phyloP scores from a whole-genome alignment of 177 flowering plant species.

The Telopea speciosissima region DNA sequence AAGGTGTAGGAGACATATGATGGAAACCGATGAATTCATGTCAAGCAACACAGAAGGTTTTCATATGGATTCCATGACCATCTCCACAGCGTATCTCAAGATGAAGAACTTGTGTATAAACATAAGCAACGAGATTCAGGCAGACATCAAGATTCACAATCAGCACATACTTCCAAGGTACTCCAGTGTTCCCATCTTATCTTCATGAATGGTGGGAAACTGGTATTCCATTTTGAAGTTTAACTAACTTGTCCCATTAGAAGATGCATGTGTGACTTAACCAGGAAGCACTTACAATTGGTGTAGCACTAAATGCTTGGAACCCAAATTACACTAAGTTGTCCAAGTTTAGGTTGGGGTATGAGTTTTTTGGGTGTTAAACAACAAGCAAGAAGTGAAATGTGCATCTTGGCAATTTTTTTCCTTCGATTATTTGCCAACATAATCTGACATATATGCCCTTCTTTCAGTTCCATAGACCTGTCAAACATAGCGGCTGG shows the following conservation, averaged over 20 bases:
- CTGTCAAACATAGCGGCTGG: slow-evolving; percentile 73
- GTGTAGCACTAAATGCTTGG: not conserved
- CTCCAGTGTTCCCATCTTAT: slow-evolving; percentile 4
- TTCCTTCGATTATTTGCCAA: too few species aligned
- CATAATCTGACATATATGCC: not conserved
- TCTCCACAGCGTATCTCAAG: slow-evolving; percentile 72
- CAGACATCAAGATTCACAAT: slow-evolving; percentile 81
- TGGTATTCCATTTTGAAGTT: not conserved
- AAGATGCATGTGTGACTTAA: too few species aligned
- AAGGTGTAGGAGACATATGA: slow-evolving; percentile 76
- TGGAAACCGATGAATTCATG: slow-evolving; percentile 83
- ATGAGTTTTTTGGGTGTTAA: not conserved
- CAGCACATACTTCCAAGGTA: slow-evolving; percentile 91
- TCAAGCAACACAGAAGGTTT: slow-evolving; percentile 63
- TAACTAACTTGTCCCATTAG: not conserved
- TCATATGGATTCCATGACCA: slow-evolving; percentile 54
- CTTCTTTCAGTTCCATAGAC: slow-evolving; percentile 71
- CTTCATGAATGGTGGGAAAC: not conserved
- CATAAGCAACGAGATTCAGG: slow-evolving; percentile 65
- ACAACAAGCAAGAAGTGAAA: not conserved
- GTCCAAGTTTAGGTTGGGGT: not conserved
- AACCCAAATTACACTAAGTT: not conserved
- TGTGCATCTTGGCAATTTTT: not conserved
- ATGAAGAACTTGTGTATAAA: slow-evolving; percentile 75
- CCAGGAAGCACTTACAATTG: not conserved